phyloP scores from a whole-genome alignment of 140 eudicot species.

The Cichorium intybus region DNA sequence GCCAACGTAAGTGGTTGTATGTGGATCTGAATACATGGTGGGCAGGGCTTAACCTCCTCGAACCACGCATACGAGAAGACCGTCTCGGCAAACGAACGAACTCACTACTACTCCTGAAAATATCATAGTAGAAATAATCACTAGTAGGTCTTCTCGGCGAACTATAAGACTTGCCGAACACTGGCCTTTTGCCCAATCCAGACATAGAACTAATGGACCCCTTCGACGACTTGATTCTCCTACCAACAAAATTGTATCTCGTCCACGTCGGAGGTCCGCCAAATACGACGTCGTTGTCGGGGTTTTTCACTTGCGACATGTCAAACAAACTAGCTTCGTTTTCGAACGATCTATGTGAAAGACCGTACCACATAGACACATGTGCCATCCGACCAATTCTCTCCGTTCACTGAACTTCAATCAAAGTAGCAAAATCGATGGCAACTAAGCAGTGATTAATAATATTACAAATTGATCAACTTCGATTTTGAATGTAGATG shows the following conservation, averaged over 20 bases:
- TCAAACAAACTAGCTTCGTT: conserved; percentile 33
- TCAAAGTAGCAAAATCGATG: conserved; percentile 11
- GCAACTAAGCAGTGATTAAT: neutral
- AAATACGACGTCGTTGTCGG: conserved; percentile 65
- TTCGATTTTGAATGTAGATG: neutral
- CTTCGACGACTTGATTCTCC: conserved; percentile 29
- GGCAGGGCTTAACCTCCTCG: conserved; percentile 47
- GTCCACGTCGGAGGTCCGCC: conserved; percentile 96
- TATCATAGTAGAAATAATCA: conserved; percentile 75
- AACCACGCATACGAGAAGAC: conserved; percentile 50
- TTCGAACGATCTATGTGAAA: conserved; percentile 33
- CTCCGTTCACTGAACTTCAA: conserved; percentile 36
- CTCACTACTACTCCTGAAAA: conserved; percentile 59
- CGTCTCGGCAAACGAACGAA: conserved; percentile 51
- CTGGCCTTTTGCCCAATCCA: conserved; percentile 57
- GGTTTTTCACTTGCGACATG: conserved; percentile 25
- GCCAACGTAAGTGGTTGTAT: no score
- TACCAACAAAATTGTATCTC: conserved; percentile 45
- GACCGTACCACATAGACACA: conserved; percentile 23
- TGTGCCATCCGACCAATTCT: conserved; percentile 25
- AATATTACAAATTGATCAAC: neutral
- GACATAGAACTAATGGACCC: conserved; percentile 34
- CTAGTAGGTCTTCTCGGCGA: conserved; percentile 37
- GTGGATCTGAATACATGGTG: no score
- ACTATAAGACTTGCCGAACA: conserved; percentile 66